These are phyloP conservation scores for Malus asiatica DNA, from an alignment of 306 rosid genomes.

Conservation along the genomic window DNA sequence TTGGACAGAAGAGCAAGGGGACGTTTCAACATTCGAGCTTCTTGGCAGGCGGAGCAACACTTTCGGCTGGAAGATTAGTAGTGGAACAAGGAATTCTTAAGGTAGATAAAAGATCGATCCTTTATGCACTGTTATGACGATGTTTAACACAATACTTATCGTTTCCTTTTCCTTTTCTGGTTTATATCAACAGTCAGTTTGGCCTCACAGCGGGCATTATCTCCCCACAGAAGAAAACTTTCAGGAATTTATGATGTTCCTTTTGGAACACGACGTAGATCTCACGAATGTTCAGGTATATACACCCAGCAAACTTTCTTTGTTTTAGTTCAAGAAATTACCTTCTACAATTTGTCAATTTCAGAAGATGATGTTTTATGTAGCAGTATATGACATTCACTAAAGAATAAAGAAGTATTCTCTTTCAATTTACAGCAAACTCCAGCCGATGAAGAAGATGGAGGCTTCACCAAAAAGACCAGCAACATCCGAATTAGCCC, in stretches of 20 bases:
- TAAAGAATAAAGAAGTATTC: neutral
- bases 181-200: conserved; percentile 45
- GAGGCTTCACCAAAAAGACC: conserved; percentile 18
- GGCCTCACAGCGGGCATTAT: conserved; percentile 97
- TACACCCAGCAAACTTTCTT: conserved; percentile 16
- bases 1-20: conserved; percentile 71
- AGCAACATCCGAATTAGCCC: conserved; percentile 14
- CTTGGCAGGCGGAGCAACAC: conserved; percentile 88
- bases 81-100: conserved; percentile 59
- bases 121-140: neutral
- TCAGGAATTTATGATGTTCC: conserved; percentile 55
- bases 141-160: neutral
- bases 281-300: conserved; percentile 67
- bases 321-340: neutral
- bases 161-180: neutral
- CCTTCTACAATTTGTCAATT: neutral
- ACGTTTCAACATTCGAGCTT: conserved; percentile 95
- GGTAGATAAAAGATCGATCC: conserved; percentile 34
- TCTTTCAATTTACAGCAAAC: conserved; percentile 38
- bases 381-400: neutral
- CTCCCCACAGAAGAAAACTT: conserved; percentile 84
- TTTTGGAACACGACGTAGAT: conserved; percentile 51
- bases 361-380: neutral
- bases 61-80: conserved; percentile 78
- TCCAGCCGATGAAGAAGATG: conserved; percentile 51